These are phyloP conservation scores for Epithele typhae DNA, from an alignment of 768 basidiomycete genomes.

Conservation along the genomic window DNA sequence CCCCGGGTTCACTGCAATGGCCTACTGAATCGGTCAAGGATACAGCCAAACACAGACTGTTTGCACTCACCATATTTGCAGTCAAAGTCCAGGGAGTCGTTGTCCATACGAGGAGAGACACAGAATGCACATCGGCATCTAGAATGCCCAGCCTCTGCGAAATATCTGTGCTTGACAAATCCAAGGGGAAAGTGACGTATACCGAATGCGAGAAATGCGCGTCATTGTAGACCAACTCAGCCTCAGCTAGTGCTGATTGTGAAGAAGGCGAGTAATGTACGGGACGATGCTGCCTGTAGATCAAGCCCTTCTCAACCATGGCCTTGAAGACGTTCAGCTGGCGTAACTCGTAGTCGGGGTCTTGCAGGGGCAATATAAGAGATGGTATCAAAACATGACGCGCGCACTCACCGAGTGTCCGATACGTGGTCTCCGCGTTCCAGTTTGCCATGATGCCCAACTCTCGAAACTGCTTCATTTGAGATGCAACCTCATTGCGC, in stretches of 20 bases:
- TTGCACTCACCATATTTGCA: slow-evolving; percentile 77
- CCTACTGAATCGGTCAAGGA: slow-evolving; percentile 40
- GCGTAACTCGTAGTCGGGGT: slow-evolving; percentile 82
- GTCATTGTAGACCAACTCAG: slow-evolving; percentile 88
- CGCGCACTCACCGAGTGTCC: slow-evolving; percentile 65
- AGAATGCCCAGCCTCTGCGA: slow-evolving; percentile 27
- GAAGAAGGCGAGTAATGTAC: slow-evolving; percentile 96
- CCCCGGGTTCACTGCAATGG: slow-evolving; percentile 80
- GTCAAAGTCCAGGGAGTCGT: slow-evolving; percentile 98
- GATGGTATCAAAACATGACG: not conserved
- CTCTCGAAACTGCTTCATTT: slow-evolving; percentile 73
- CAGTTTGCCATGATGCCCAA: slow-evolving; percentile 94
- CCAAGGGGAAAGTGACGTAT: slow-evolving; percentile 77
- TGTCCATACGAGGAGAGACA: slow-evolving; percentile 85
- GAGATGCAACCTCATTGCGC: slow-evolving; percentile 63
- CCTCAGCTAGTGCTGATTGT: slow-evolving; percentile 89
- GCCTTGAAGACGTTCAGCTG: slow-evolving; percentile 80
- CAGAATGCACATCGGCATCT: slow-evolving; percentile 26
- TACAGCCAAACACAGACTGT: not conserved
- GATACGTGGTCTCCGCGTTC: slow-evolving; percentile 66
- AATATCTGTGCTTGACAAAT: slow-evolving; percentile 23
- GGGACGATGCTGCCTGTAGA: slow-evolving; percentile 83
- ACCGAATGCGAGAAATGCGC: slow-evolving; percentile 85
- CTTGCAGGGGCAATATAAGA: slow-evolving; percentile 35
- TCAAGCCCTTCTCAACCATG: slow-evolving; percentile 86